Base-by-base conservation (phyloP, 1,284 basidiomycete genomes). In the Ceratobasidium sp. region DNA sequence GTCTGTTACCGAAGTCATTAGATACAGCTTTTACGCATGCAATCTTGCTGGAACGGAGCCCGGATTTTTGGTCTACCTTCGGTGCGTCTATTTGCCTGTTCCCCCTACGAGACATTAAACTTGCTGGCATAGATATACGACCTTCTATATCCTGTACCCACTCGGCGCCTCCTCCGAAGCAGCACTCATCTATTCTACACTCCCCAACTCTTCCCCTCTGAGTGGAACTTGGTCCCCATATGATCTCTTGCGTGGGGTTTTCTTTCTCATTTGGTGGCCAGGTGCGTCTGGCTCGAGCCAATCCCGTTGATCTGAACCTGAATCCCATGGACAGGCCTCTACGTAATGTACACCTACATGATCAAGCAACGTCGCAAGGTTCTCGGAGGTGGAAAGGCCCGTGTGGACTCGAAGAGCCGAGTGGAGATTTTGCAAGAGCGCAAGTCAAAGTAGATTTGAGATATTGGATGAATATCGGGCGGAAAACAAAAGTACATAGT, bases 141-240 rank as follows among this genome's bases (percentile, higher is more conserved):
- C 93, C 5, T 99, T 98, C 83, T 96, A 92, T 81, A 77, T 96
- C 58, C 88, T 98, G 32, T 99, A 99, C 83, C 95, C 94, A 2
- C 81, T 96, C 55, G 97, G 97, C 60, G 97, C 97, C 0, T 86
- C 86, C 6, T 95, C 93, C 50, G 97, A 99, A 82, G 95, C 95
- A 0, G 88, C 92, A 79, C 85, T 97, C 73, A 92, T 91, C 78
- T 90, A 89, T 78, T 86, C 89, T 0, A 93, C 93, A 9, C 85
- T 98, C 36, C 92, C 92, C 2, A 84, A 72, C 76, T 81, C 77
- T 80, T 85, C 75, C 77, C 81, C 77, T n/a, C 76, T 77, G 12
- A 73, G 74, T 62, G 77, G 76, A 23, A 69, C 70, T 57, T 77
- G 76, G 74, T 76, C 78, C 55, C 78, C 85, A 28, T 81, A 85